These are phyloP conservation scores for Russula sp. DNA, from an alignment of 768 basidiomycete genomes.

Conservation along the genomic window DNA sequence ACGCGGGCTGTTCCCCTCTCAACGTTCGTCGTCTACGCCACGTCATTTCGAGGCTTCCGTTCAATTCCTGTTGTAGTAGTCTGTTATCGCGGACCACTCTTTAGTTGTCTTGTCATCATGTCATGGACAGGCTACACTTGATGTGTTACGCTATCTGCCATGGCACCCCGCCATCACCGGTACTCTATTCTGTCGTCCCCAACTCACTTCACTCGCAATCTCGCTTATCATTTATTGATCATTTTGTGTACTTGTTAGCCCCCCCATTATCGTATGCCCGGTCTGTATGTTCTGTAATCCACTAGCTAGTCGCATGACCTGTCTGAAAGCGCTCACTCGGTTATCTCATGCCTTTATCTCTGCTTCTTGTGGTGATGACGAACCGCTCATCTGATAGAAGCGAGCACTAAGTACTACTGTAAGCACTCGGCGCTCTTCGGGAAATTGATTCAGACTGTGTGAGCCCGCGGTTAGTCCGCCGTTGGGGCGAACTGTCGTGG, in stretches of 20 bases:
- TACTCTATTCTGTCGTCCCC: not conserved
- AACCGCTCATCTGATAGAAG: not conserved
- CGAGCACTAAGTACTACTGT: no score
- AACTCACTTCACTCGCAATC: not conserved
- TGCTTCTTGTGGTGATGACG: no score
- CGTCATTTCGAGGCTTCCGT: not conserved
- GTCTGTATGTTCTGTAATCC: no score
- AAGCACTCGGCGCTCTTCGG: not conserved
- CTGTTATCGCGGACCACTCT: not conserved
- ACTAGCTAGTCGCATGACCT: no score
- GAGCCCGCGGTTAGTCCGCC: no score
- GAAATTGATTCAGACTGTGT: no score
- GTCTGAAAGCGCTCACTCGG: no score
- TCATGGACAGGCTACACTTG: conserved; percentile 4
- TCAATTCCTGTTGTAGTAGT: not conserved
- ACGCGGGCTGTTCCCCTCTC: not conserved
- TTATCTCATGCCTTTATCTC: no score
- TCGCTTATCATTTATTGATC: not conserved
- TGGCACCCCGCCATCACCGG: not conserved
- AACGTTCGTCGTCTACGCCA: not conserved
- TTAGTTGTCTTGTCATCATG: not conserved
- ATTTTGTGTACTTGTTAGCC: not conserved
- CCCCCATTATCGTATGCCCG: no score
- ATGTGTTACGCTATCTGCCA: conserved; percentile 1
- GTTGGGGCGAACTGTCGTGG: no score